phyloP scores from a whole-genome alignment of 139 green algal genomes.

The Chlamydomonas incerta region DNA sequence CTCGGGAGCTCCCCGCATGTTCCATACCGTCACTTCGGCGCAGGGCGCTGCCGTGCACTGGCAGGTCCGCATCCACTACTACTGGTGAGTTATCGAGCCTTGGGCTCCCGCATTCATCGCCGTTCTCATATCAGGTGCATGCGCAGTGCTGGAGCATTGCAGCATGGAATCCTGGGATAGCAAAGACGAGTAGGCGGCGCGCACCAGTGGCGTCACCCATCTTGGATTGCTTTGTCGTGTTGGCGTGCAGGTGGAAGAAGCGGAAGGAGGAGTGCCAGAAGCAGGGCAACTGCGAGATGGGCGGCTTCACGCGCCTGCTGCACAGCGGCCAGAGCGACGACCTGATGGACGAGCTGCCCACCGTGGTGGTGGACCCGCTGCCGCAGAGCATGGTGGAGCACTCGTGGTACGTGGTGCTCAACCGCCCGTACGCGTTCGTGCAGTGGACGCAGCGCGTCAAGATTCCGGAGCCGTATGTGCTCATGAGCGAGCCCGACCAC shows the following conservation, averaged over 20 bases:
- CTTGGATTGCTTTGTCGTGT: no score
- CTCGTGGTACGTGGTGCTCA: slow-evolving; percentile 94
- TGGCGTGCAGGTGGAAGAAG: slow-evolving; percentile 87
- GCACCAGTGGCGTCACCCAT: no score
- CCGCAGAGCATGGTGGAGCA: slow-evolving; percentile 76
- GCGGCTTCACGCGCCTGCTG: slow-evolving; percentile 94
- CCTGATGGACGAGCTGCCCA: slow-evolving; percentile 97
- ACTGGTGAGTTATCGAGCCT: slow-evolving; percentile 85
- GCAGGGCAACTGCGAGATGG: slow-evolving; percentile 66
- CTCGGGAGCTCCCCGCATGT: slow-evolving; percentile 53
- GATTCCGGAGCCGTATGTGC: slow-evolving; percentile 91
- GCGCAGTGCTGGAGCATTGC: no score
- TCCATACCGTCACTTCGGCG: slow-evolving; percentile 86
- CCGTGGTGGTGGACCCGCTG: slow-evolving; percentile 91
- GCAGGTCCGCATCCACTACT: slow-evolving; percentile 87
- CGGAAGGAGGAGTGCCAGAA: slow-evolving; percentile 80
- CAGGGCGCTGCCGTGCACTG: slow-evolving; percentile 85
- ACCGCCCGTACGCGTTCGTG: slow-evolving; percentile 93
- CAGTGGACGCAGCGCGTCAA: slow-evolving; percentile 87
- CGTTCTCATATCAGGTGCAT: no score
- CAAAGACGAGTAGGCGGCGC: no score
- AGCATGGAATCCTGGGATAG: no score
- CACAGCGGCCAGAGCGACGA: slow-evolving; percentile 91
- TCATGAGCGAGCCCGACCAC: slow-evolving; percentile 98
- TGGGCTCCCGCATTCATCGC: no score